Conservation (phyloP, 176 grass and related monocot genomes). For the Ampelocalamus luodianensis region DNA sequence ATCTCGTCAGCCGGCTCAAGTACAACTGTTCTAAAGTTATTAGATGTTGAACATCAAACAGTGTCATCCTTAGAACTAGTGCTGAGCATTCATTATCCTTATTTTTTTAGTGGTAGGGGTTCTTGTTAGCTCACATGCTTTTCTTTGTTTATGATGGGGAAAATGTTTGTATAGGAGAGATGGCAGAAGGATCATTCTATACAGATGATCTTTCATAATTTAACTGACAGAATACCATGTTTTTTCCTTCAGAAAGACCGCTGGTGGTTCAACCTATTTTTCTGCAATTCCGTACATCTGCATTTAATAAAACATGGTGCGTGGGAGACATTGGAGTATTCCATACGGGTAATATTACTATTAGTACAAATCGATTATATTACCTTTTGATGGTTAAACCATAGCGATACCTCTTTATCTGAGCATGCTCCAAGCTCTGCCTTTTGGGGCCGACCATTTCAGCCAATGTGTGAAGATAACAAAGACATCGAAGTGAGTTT, state of each 20-base stretch:
- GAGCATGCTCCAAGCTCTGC: not conserved
- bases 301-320: not conserved
- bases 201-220: not conserved
- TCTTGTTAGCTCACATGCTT: not conserved
- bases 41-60: not conserved
- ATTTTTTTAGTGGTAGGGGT: not conserved
- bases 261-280: not conserved
- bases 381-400: not conserved
- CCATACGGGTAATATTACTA: not conserved
- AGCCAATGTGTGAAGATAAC: too few species aligned
- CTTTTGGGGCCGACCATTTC: not conserved
- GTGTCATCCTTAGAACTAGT: slow-evolving; percentile 35
- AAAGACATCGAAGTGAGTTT: not conserved
- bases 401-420: not conserved
- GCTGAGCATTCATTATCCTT: slow-evolving; percentile 3
- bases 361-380: not conserved
- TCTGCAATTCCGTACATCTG: not conserved
- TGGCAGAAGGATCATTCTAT: not conserved
- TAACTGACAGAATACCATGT: not conserved
- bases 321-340: not conserved
- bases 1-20: slow-evolving; percentile 6
- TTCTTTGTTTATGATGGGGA: not conserved
- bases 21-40: not conserved
- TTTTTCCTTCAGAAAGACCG: not conserved
- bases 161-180: slow-evolving; percentile 37